Evolutionary conservation across 2,329 filamentous ascomycete species (phyloP), one percentile per base, ranked within the genome.

Genomic region (Ascochyta koolunga): DNA sequence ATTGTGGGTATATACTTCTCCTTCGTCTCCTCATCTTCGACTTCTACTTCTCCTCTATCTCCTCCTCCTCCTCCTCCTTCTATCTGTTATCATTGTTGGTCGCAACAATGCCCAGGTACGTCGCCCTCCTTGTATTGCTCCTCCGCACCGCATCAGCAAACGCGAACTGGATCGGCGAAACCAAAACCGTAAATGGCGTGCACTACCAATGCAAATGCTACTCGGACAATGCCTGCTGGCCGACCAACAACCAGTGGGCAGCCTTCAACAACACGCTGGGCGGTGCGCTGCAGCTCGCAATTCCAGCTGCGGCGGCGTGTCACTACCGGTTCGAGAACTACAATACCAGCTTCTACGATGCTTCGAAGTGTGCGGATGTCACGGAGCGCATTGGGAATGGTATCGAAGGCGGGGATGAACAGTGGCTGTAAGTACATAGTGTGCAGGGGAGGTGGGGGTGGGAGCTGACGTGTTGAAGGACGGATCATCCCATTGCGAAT

Each of bases 161-260:
- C 22, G 22, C 22, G 8, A 24, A 5, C 22, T 4, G 70, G 71
- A 64, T 61, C 24, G 71, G 71, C 15, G 71, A 73, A 50, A 53
- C 62, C 16, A 69, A 65, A 52, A 60, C 62, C 31, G 56, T 62
- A 4, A 57, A 62, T 32, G 65, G 67, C 13, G 46, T 57, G 4
- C 58, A 58, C 3, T 72, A 71, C 31, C 60, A 69, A 24, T 74
- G 71, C 60, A 74, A 74, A 50, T 74, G 71, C 54, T 74, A 73
- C 53, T 67, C 65, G 0, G 69, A 72, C 46, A 68, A 73, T 41
- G 47, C 65, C 0, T 73, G 71, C 56, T 74, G 69, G 68, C 71
- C 71, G 2, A 65, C 60, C 3, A 58, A 49, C 24, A 46, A 47
- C 1, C 66, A 70, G 19, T 74, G 70, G 70, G 50, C 39, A 1